Conservation (phyloP, 2,329 filamentous ascomycete genomes). For the Harringtonia lauricola region DNA sequence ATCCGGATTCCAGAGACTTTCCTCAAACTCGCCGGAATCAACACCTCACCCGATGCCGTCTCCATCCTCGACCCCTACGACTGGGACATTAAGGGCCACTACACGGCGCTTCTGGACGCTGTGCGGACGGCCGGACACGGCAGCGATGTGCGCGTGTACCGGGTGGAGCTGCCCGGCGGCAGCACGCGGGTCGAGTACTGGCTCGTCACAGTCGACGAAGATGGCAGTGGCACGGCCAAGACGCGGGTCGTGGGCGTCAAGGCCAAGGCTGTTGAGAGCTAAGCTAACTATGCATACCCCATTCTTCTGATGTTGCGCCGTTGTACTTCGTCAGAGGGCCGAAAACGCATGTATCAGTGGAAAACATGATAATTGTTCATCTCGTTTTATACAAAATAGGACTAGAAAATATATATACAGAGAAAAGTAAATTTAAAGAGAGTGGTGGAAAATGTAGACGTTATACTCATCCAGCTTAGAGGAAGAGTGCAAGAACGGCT, state of each 20-base stretch:
- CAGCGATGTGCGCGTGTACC: conserved; percentile 64
- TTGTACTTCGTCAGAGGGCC: too few relatives aligned
- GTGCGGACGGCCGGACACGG: conserved; percentile 53
- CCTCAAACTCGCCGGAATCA: conserved; percentile 52
- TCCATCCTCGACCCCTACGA: conserved; percentile 55
- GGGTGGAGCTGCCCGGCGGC: conserved; percentile 44
- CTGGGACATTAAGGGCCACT: conserved; percentile 65
- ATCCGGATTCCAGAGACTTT: conserved; percentile 62
- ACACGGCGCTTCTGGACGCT: conserved; percentile 56
- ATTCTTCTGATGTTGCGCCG: too few relatives aligned
- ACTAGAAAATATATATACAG: background rate
- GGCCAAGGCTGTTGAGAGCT: conserved; percentile 67
- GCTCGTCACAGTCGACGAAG: conserved; percentile 52
- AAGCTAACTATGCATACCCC: too few relatives aligned
- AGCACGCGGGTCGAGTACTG: conserved; percentile 71
- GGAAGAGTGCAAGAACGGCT: background rate
- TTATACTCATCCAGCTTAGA: too few relatives aligned
- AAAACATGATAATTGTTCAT: too few relatives aligned
- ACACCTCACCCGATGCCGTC: conserved; percentile 41
- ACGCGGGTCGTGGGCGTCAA: conserved; percentile 69
- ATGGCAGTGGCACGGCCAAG: conserved; percentile 32
- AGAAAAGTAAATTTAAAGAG: background rate
- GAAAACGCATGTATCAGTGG: too few relatives aligned
- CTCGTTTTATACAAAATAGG: too few relatives aligned
- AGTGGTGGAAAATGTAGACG: too few relatives aligned